phyloP scores from a whole-genome alignment of 768 basidiomycete species.

The Pleurotus sapidus region DNA sequence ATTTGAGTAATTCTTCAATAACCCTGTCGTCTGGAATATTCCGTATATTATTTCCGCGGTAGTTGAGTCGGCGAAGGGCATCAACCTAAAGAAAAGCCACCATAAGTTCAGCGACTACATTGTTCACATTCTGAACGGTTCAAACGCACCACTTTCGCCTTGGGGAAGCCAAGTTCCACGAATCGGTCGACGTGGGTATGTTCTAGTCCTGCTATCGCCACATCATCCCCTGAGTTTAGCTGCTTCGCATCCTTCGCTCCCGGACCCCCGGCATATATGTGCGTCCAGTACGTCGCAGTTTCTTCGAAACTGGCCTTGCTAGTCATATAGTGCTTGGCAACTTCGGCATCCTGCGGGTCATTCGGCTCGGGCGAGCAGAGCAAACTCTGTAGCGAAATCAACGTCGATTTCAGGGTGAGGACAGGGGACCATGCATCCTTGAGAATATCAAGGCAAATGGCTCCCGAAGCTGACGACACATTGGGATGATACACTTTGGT shows the following conservation, averaged over 20 bases:
- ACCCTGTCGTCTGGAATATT: slow-evolving; percentile 82
- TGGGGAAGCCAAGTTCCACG: slow-evolving; percentile 77
- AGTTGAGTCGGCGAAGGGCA: slow-evolving; percentile 83
- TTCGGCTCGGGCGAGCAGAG: slow-evolving; percentile 93
- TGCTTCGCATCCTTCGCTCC: slow-evolving; percentile 37
- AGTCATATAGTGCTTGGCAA: slow-evolving; percentile 95
- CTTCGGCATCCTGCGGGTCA: slow-evolving; percentile 97
- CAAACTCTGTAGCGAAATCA: slow-evolving; percentile 92
- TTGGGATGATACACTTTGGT: slow-evolving; percentile 98
- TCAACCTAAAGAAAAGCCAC: slow-evolving; percentile 59
- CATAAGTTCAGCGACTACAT: neutral
- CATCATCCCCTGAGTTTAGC: slow-evolving; percentile 57
- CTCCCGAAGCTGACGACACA: slow-evolving; percentile 89
- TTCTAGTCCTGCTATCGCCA: slow-evolving; percentile 82
- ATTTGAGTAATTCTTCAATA: slow-evolving; percentile 82
- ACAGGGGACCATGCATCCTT: slow-evolving; percentile 95
- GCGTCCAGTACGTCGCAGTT: slow-evolving; percentile 93
- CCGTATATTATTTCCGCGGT: slow-evolving; percentile 76
- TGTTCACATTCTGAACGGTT: neutral
- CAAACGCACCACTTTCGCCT: slow-evolving; percentile 74
- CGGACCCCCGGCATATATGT: slow-evolving; percentile 84
- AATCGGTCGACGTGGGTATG: slow-evolving; percentile 83
- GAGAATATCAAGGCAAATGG: slow-evolving; percentile 89
- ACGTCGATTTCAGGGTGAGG: slow-evolving; percentile 91
- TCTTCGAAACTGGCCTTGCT: slow-evolving; percentile 85